Evolutionary conservation across 768 basidiomycete species (phyloP).

Genomic region (Phylloporus sp.): DNA sequence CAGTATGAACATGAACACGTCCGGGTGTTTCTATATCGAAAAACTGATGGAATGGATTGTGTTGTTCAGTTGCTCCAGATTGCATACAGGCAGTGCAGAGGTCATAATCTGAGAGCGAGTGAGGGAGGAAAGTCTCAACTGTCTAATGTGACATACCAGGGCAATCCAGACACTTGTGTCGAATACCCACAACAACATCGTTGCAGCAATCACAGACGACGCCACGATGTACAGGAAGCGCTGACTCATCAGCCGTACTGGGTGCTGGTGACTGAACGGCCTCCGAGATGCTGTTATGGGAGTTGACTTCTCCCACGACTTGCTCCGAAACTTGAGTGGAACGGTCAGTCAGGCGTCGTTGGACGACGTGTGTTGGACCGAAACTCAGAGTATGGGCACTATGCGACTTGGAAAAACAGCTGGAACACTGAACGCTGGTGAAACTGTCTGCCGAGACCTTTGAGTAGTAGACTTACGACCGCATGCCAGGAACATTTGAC

Average conservation of each 20-base stretch:
- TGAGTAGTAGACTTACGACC: constrained; percentile 19
- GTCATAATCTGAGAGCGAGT: constrained; percentile 54
- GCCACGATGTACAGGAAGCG: constrained; percentile 42
- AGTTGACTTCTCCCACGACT: not conserved
- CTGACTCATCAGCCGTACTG: not conserved
- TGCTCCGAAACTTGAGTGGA: not conserved
- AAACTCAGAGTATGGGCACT: constrained; percentile 29
- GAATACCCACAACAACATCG: constrained; percentile 51
- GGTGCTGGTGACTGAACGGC: not conserved
- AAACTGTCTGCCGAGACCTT: not conserved
- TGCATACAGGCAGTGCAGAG: constrained; percentile 57
- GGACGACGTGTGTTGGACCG: constrained; percentile 28
- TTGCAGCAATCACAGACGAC: constrained; percentile 67
- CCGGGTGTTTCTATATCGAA: constrained; percentile 63
- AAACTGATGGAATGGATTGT: constrained; percentile 67
- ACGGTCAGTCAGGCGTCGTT: constrained; percentile 8
- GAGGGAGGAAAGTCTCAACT: not conserved
- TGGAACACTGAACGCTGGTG: constrained; percentile 20
- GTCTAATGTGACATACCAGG: constrained; percentile 39
- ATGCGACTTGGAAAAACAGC: constrained; percentile 27
- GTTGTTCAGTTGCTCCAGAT: constrained; percentile 43
- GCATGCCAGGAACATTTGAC: constrained; percentile 30
- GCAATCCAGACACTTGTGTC: constrained; percentile 82
- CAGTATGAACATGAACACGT: constrained; percentile 59
- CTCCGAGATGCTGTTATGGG: not conserved